Evolutionary conservation across 129 eudicot species (phyloP), one percentile per base, ranked within the genome.

Genomic region (Solidago caesia): DNA sequence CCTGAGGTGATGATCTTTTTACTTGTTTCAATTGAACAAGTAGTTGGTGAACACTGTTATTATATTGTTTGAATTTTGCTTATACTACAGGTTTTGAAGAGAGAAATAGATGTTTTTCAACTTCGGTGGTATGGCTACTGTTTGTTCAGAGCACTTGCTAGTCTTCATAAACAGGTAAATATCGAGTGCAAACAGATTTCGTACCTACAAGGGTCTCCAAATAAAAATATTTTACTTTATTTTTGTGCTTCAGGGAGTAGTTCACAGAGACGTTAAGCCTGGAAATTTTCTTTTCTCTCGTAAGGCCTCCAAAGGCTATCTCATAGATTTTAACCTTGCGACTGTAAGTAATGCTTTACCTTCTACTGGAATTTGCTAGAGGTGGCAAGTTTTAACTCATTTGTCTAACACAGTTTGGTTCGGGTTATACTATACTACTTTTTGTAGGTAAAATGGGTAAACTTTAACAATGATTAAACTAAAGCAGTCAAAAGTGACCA

Each of bases 181-280:
- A 12, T 67, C 6, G 43, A 9, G n/a, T 67, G 46, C 39, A 65
- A 57, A 45, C 29, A 74, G 25, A 57, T 62, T 26, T 39, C 47
- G 53, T 27, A 63, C 10, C 44, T 44, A 41, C 27, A 25, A 64
- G 47, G 52, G 44, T 72, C 64, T 44, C 21, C 21, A 39, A 21
- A 43, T 6, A 27, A 56, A 8, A 68, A 44, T 27, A 26, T 56
- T 42, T 67, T 69, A 53, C 21, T 61, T 61, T 21, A 16, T 13
- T 63, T 57, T 69, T 80, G 41, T 68, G 46, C 64, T 78, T 83
- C 92, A 95, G 99, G 97, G 90, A 45, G 90, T 95, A 81, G 87
- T 87, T 79, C 99, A 95, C 79, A 95, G 99, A 80, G 99, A 95
- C 82, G 96, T 95, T 70, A 95, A 95, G 82, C 99, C 99, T 76